These are phyloP conservation scores for Durusdinium trenchii DNA, from an alignment of 73 alveolate genomes.

Conservation along the genomic window DNA sequence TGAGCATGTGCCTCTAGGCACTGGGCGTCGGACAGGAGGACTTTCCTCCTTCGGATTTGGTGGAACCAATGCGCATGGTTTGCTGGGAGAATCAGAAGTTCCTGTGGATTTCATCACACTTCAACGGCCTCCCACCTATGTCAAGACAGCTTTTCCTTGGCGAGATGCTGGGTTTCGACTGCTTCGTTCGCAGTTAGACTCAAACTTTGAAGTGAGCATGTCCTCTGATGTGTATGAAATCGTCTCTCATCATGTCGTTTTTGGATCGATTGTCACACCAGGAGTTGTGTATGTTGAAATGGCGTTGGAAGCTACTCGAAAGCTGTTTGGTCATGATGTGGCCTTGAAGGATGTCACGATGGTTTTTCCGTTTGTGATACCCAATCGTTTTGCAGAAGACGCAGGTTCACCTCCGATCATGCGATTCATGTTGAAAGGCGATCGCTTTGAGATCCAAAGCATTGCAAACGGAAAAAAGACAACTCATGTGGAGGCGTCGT, in stretches of 20 bases:
- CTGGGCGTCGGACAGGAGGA: constrained; percentile 58
- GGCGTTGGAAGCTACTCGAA: constrained; percentile 90
- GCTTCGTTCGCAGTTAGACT: constrained; percentile 41
- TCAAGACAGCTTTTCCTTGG: constrained; percentile 69
- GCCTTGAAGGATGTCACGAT: constrained; percentile 67
- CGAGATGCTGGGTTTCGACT: constrained; percentile 76
- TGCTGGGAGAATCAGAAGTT: constrained; percentile 64
- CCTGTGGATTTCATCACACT: constrained; percentile 16
- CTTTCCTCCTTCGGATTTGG: constrained; percentile 93
- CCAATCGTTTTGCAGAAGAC: constrained; percentile 27
- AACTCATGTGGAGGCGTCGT: constrained; percentile 83
- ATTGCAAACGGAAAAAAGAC: constrained; percentile 41
- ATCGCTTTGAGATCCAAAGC: constrained; percentile 93
- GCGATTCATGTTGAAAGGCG: constrained; percentile 57
- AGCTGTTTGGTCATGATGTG: constrained; percentile 65
- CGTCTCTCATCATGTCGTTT: constrained; percentile 89
- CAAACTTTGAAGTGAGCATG: constrained; percentile 76
- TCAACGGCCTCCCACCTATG: constrained; percentile 34
- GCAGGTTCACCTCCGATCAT: constrained; percentile 46
- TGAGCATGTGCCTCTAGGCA: constrained; percentile 34
- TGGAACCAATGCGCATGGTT: constrained; percentile 77
- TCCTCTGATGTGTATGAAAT: constrained; percentile 87
- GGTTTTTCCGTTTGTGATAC: constrained; percentile 94
- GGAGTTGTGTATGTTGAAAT: constrained; percentile 92
- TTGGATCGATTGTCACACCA: constrained; percentile 85